Evolutionary conservation across 2,329 filamentous ascomycete species (phyloP), one percentile per base, ranked within the genome.

Genomic region (Neopestalotiopsis sp.): DNA sequence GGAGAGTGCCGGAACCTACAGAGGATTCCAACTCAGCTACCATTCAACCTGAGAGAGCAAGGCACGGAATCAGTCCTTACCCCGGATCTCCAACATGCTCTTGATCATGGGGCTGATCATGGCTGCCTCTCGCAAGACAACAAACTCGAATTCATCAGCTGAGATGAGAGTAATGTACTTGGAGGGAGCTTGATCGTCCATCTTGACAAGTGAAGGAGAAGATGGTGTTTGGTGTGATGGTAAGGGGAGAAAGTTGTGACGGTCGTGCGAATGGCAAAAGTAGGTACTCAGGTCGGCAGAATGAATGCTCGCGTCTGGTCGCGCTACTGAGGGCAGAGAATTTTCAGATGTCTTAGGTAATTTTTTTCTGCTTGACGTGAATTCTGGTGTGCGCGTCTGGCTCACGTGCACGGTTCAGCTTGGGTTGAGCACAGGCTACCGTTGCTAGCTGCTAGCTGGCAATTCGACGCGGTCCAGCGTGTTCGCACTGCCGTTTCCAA

Each of bases 161-260:
- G 92, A 94, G 57, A 94, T 86, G 66, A 95, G 88, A 5, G 93
- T 95, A 72, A 95, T 88, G 80, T 94, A 95, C 76, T 93, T 90
- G 80, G 87, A 89, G 9, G 56, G 67, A 17, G 45, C 65, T 1
- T 64, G 45, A 34, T 64, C 66, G 65, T 68, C 65, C 58, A 72
- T 70, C 75, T 77, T 78, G 30, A 73, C 73, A 66, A 53, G 45
- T n/a, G 45, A n/a, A n/a, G 40, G 38, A 65, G 20, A 67, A 61
- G 64, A 64, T 63, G 34, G 61, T 13, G 24, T 24, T 5, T 32
- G 38, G 34, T 53, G 62, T 28, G 30, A 5, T 14, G 10, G 20
- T 20, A 12, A n/a, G 17, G 6, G 38, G 4, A 14, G 20, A 40
- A 38, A n/a, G 38, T 2, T 28, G 13, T 12, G 14, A 5, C 49